Evolutionary conservation across 768 basidiomycete species (phyloP), one percentile per base, ranked within the genome.

Genomic region (Pleurotus djamor): DNA sequence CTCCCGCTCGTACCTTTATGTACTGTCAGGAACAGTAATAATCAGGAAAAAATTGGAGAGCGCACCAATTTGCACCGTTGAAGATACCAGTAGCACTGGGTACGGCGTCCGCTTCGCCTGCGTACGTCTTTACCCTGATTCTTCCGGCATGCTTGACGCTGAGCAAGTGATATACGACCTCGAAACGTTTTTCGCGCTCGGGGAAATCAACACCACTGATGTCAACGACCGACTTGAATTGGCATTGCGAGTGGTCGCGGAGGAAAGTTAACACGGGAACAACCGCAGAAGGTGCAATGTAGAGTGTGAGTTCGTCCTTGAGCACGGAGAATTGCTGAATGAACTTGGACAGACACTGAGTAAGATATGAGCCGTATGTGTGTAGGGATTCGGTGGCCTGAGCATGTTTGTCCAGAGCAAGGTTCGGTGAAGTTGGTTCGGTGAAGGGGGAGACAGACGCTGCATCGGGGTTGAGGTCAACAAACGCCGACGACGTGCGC

Each of bases 321-420:
- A 94, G 85, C 48, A 98, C 92, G 9, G 94, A 94, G 81, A 96
- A 98, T 74, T 98, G 97, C 74, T 98, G 96, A 70, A 99, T 86
- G 79, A 87, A 97, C 79, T 97, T 98, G 56, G 96, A 96, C 21
- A 98, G 86, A 70, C 91, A 94, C 68, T 96, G 92, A 52, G 83
- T 88, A 67, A 98, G 81, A 76, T 97, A 98, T 58, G 95, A 91
- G 68, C 94, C 96, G 67, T 94, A 98, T 41, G 85, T 84, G 73
- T 98, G 96, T 38, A 98, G 79, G 17, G 85, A 79, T 69, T 91
- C 86, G 14, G 91, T 87, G 44, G 89, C 82, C 67, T 85, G 82
- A 4, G 87, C 85, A 70, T 89, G 87, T 67, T 83, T 82, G 56
- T 85, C 83, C 16, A 88, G 75, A 13, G 92, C 83, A 1, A 90